Base-by-base conservation (phyloP, 2,329 filamentous ascomycete species). In the Sordariomycetes sp. region DNA sequence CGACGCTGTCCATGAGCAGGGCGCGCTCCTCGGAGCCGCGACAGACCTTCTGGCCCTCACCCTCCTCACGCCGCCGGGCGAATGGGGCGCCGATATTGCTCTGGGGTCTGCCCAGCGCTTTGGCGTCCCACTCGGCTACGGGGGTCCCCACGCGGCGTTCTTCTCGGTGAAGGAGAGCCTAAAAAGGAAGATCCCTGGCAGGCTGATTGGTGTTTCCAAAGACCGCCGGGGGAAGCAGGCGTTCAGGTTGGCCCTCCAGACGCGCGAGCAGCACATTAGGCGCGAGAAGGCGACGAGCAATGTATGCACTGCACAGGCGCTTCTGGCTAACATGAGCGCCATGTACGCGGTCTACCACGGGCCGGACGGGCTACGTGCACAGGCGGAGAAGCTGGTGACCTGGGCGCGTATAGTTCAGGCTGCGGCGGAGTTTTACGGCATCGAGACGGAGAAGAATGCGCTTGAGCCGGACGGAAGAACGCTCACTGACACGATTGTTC, bases 271-370 rank as follows among this genome's bases (percentile, higher is more conserved):
- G 76, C 93, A 97, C 71, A 97, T 97, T 69, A 83, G 93, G 63
- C 83, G 93, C 67, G 93, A 97, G 71, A 97, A 97, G 80, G 93
- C 93, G 1, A 97, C 93, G 1, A 96, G 91, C 77, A 97, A 97
- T 69, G 92, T 97, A 60, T 97, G 93, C 76, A 97, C 93, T 1
- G 92, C 93, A 1, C 93, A 97, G 73, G 93, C 93, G 10, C 76
- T 97, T 28, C 78, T 97, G 56, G 93, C 93, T 43, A 97, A 97
- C 72, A 97, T 97, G 90, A 93, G 85, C 64, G 90, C 92, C 58
- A 87, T 97, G 76, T 97, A 96, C 69, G 92, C 91, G 57, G 80
- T 97, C 58, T 97, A 97, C 71, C 93, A 97, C 69, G 93, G 93
- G 3, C 93, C 93, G 1, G 73, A 84, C 58, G 91, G 92, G 20